These are phyloP conservation scores for Gastrolobium villosum DNA, from an alignment of 306 rosid genomes.

Conservation along the genomic window DNA sequence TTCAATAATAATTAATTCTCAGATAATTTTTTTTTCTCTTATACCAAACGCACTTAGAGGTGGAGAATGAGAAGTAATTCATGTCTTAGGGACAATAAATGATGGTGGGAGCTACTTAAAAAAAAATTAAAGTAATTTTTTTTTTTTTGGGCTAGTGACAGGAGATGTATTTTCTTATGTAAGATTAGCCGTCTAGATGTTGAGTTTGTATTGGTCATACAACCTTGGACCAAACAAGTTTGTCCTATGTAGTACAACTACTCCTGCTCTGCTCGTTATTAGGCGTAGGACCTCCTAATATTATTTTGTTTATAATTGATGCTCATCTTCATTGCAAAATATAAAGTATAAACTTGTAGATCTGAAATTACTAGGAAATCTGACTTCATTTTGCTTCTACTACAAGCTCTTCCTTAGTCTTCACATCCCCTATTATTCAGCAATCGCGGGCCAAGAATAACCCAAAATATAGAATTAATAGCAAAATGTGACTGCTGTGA, in stretches of 20 bases:
- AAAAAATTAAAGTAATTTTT: too few species aligned
- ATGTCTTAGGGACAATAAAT: too few species aligned
- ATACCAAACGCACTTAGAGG: too few species aligned
- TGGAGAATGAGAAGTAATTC: too few species aligned
- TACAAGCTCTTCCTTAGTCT: not conserved
- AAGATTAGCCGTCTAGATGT: constrained; percentile 36
- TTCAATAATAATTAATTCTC: too few species aligned
- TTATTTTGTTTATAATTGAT: not conserved
- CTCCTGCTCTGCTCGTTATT: constrained; percentile 27
- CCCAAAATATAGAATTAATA: not conserved
- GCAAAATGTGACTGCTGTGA: not conserved
- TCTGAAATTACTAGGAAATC: constrained; percentile 16
- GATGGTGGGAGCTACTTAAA: too few species aligned
- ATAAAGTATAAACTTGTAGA: not conserved
- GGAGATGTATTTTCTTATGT: too few species aligned
- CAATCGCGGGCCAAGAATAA: not conserved
- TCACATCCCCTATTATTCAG: not conserved
- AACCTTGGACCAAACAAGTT: constrained; percentile 53
- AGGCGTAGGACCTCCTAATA: constrained; percentile 21
- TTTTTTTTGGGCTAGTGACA: too few species aligned
- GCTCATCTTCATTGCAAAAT: constrained; percentile 1
- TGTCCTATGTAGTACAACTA: constrained; percentile 38
- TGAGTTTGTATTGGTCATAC: constrained; percentile 36
- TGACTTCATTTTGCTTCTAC: not conserved
- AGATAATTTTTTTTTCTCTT: too few species aligned